A percentile compares a stretch with the other conserved stretches of the same genome.
These are phyloP conservation scores for Aspergillus olivimuriae DNA, from an alignment of 495 filamentous ascomycete genomes.

Conservation along the genomic window DNA sequence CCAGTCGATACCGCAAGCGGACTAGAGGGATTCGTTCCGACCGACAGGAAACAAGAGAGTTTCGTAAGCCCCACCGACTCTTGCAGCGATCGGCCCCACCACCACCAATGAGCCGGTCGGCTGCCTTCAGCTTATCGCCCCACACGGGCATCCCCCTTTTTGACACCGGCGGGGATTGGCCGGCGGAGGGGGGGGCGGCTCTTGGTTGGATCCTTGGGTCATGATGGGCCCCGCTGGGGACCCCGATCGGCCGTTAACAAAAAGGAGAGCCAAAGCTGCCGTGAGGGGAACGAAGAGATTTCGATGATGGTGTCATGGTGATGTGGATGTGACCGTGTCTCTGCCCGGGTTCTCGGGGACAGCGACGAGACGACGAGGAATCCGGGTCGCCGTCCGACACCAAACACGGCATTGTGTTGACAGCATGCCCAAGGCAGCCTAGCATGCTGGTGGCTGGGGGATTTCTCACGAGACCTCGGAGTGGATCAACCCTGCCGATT, in stretches of 20 bases:
- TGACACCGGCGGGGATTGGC: background rate
- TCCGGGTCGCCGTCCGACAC: no score
- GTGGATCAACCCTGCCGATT: no score
- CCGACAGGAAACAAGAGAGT: no score
- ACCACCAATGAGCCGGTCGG: constrained; percentile 9
- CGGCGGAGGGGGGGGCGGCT: background rate
- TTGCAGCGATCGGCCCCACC: constrained; percentile 11
- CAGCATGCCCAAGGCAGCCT: no score
- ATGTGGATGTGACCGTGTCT: background rate
- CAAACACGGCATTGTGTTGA: no score
- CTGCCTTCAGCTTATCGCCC: constrained; percentile 19
- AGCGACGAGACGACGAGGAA: no score
- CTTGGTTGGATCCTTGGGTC: constrained; percentile 8
- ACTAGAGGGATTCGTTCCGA: constrained; percentile 9
- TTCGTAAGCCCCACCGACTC: no score
- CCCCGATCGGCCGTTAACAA: constrained; percentile 1
- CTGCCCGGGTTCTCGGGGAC: no score
- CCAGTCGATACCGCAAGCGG: constrained; percentile 12
- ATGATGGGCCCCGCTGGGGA: no score
- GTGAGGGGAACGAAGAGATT: background rate
- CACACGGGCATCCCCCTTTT: constrained; percentile 8
- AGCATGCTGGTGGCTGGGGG: no score
- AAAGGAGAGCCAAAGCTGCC: background rate
- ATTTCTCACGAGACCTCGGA: no score
- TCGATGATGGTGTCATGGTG: background rate